phyloP scores from a whole-genome alignment of 805 yeast species.

The Metschnikowia drakensbergensis region DNA sequence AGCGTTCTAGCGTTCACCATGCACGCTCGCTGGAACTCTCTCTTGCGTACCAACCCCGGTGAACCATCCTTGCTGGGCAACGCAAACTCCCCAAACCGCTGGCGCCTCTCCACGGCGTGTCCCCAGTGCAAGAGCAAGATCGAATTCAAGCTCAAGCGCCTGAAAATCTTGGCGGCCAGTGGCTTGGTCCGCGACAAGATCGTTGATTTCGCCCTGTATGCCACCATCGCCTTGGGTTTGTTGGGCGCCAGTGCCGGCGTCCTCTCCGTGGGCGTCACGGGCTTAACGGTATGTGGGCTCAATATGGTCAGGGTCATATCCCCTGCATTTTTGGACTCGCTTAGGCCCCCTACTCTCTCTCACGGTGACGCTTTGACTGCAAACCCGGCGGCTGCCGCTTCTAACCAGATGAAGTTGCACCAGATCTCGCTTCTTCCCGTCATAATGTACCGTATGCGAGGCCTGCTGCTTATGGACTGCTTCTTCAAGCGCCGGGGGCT shows the following conservation, averaged over 20 bases:
- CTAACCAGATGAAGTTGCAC: slow-evolving; percentile 36
- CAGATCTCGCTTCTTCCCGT: slow-evolving; percentile 39
- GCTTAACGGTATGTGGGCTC: slow-evolving; percentile 35
- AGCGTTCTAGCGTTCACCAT: slow-evolving; percentile 2
- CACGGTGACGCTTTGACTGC: background rate
- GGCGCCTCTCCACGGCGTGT: slow-evolving; percentile 27
- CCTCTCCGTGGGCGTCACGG: slow-evolving; percentile 37
- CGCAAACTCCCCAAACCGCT: background rate
- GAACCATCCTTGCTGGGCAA: background rate
- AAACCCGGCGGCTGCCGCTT: background rate
- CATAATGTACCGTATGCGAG: slow-evolving; percentile 36
- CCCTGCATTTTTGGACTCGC: slow-evolving; percentile 32
- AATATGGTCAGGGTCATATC: slow-evolving; percentile 35
- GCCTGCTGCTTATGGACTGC: slow-evolving; percentile 29
- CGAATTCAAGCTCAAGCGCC: slow-evolving; percentile 29
- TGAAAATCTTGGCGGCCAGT: slow-evolving; percentile 23
- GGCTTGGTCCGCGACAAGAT: slow-evolving; percentile 17
- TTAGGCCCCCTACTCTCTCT: background rate
- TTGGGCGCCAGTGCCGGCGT: slow-evolving; percentile 40
- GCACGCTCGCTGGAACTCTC: slow-evolving; percentile 4
- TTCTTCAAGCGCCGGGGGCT: slow-evolving; percentile 15
- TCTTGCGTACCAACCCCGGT: background rate
- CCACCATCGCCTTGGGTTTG: slow-evolving; percentile 32
- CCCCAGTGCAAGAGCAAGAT: slow-evolving; percentile 41
- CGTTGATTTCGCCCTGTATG: slow-evolving; percentile 25